Conservation (phyloP, 2,329 filamentous ascomycete species). For the Monosporascus cannonballus region DNA sequence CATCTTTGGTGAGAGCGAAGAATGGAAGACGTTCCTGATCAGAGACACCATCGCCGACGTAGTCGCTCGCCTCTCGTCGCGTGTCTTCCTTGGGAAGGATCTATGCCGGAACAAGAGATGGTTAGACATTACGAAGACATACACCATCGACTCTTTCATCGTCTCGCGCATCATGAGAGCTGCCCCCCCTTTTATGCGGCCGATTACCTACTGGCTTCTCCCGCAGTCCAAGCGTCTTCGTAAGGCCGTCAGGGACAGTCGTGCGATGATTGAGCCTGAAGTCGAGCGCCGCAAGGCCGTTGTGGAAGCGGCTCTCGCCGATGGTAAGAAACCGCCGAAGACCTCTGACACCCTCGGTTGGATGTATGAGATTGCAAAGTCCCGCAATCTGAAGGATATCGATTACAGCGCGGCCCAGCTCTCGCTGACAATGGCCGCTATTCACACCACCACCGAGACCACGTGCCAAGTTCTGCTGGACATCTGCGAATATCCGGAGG, state of each 20-base stretch:
- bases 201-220: conserved; percentile 37
- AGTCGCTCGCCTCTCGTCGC: conserved; percentile 42
- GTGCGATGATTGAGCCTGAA: conserved; percentile 28
- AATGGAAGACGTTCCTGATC: conserved; percentile 34
- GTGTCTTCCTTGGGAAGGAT: conserved; percentile 40
- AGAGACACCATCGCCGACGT: conserved; percentile 32
- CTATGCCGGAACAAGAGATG: conserved; percentile 41
- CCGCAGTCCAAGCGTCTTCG: conserved; percentile 34
- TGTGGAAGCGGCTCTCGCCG: conserved; percentile 18
- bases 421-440: conserved; percentile 30
- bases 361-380: conserved; percentile 33
- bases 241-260: conserved; percentile 29
- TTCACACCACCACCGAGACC: conserved; percentile 36
- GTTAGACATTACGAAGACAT: conserved; percentile 37
- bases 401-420: conserved; percentile 30
- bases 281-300: conserved; percentile 21
- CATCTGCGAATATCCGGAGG: conserved; percentile 37
- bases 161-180: conserved; percentile 31
- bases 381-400: conserved; percentile 10
- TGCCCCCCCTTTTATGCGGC: conserved; percentile 33
- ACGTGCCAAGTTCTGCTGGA: conserved; percentile 34
- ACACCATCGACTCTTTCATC: conserved; percentile 33
- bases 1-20: conserved; percentile 25
- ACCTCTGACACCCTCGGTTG: conserved; percentile 36
- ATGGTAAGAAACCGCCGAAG: conserved; percentile 25